These are phyloP conservation scores for Aspergillus uvarum DNA, from an alignment of 2,329 filamentous ascomycete species.

Conservation along the genomic window DNA sequence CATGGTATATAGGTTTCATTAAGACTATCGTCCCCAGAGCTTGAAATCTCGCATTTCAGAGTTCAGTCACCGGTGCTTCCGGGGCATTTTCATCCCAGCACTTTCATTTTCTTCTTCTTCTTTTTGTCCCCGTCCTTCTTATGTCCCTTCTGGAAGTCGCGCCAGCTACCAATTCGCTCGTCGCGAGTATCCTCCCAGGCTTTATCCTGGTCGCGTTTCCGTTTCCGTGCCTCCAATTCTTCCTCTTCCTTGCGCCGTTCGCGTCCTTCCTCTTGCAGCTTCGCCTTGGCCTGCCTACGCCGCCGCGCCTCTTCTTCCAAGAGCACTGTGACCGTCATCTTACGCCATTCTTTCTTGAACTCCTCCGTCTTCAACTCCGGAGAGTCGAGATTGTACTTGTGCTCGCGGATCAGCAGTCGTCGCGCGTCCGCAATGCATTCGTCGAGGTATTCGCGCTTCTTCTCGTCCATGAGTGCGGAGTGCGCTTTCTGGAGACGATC, in stretches of 20 bases:
- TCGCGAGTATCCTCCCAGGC: constrained; percentile 94
- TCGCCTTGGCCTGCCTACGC: constrained; percentile 81
- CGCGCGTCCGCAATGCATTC: constrained; percentile 95
- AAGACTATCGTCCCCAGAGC: neutral
- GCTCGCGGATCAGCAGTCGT: constrained; percentile 89
- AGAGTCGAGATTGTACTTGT: constrained; percentile 87
- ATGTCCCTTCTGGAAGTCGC: constrained; percentile 75
- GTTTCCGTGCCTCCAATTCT: constrained; percentile 75
- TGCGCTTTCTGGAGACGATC: constrained; percentile 96
- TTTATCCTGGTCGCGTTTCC: constrained; percentile 88
- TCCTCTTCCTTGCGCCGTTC: constrained; percentile 83
- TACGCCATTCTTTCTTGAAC: constrained; percentile 82
- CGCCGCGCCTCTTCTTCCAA: constrained; percentile 88
- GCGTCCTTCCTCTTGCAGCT: constrained; percentile 94
- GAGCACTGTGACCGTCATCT: constrained; percentile 85
- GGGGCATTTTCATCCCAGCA: constrained; percentile 40
- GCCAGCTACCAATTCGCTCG: constrained; percentile 88
- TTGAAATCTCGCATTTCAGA: too few species aligned
- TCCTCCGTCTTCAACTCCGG: constrained; percentile 77
- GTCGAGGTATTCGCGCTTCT: constrained; percentile 80
- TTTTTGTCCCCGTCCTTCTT: constrained; percentile 53
- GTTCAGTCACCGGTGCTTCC: too few species aligned
- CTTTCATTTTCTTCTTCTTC: constrained; percentile 63
- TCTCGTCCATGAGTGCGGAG: constrained; percentile 88
- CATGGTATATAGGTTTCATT: neutral